phyloP scores from a whole-genome alignment of 345 rosid species.

The Citrus inodora region DNA sequence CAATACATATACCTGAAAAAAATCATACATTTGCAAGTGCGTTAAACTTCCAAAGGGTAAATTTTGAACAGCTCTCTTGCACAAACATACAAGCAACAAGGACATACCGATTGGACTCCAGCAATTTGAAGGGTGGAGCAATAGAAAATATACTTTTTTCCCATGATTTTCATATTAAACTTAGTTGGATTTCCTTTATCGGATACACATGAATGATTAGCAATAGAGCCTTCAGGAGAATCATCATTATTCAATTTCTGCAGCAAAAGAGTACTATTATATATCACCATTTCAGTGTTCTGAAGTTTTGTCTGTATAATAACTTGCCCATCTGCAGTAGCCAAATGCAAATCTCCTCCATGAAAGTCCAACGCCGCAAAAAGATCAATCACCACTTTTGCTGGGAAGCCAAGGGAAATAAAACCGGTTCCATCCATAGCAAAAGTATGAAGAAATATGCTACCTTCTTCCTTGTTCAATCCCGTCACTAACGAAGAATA shows the following conservation, averaged over 20 bases:
- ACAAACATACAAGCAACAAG: background rate
- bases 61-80: background rate
- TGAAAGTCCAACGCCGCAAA: slow-evolving; percentile 27
- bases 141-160: slow-evolving; percentile 19
- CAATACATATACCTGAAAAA: slow-evolving; percentile 30
- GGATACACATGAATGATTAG: background rate
- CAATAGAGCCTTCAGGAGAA: background rate
- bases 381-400: slow-evolving; percentile 15
- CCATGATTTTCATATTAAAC: slow-evolving; percentile 5
- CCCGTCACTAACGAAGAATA: slow-evolving; percentile 19
- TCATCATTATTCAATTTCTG: slow-evolving; percentile 5
- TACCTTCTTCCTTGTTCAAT: slow-evolving; percentile 22
- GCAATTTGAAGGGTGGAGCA: slow-evolving; percentile 35
- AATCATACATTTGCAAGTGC: background rate
- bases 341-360: slow-evolving; percentile 34
- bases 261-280: slow-evolving; percentile 13
- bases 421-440: slow-evolving; percentile 35
- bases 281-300: slow-evolving; percentile 2
- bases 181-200: background rate
- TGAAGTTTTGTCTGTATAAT: slow-evolving; percentile 20
- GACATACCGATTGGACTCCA: slow-evolving; percentile 32
- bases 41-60: background rate
- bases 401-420: slow-evolving; percentile 34
- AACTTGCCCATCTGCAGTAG: slow-evolving; percentile 22
- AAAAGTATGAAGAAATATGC: slow-evolving; percentile 19